These are phyloP conservation scores for Penicillium vulpinum DNA, from an alignment of 2,329 filamentous ascomycete species.

Conservation along the genomic window DNA sequence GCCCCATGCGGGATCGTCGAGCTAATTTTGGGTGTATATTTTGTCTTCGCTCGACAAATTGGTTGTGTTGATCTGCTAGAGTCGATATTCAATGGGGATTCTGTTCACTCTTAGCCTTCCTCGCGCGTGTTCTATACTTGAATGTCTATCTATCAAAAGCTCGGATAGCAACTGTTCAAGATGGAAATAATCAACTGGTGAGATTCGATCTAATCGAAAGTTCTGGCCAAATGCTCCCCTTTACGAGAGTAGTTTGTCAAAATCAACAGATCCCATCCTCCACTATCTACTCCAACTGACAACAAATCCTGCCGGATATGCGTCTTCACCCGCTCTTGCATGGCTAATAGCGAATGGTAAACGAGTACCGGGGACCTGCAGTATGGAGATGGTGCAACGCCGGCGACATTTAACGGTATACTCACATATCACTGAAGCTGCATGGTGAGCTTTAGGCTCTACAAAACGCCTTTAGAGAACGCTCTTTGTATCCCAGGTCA, in stretches of 20 bases:
- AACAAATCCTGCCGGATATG: background rate
- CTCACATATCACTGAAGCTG: background rate
- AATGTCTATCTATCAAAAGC: background rate
- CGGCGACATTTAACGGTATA: background rate
- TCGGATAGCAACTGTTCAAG: background rate
- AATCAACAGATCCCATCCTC: background rate
- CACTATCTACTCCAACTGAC: background rate
- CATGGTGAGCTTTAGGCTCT: background rate
- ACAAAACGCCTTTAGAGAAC: background rate
- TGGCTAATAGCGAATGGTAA: background rate
- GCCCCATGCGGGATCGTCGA: background rate
- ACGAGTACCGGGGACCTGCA: background rate
- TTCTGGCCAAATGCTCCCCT: background rate
- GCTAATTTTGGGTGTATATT: background rate
- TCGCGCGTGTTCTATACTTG: background rate
- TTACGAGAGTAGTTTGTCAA: background rate
- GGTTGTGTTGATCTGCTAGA: background rate
- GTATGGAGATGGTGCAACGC: background rate
- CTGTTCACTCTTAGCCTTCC: background rate
- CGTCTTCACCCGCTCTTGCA: background rate
- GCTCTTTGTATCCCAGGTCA: too few relatives aligned
- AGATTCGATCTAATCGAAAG: background rate
- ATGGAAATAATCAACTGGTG: too few relatives aligned
- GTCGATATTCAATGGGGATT: too few relatives aligned
- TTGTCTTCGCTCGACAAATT: background rate